Evolutionary conservation across 495 filamentous ascomycete genomes (phyloP), one percentile per base, ranked within the genome.

Genomic region (Aspergillus sparsus): DNA sequence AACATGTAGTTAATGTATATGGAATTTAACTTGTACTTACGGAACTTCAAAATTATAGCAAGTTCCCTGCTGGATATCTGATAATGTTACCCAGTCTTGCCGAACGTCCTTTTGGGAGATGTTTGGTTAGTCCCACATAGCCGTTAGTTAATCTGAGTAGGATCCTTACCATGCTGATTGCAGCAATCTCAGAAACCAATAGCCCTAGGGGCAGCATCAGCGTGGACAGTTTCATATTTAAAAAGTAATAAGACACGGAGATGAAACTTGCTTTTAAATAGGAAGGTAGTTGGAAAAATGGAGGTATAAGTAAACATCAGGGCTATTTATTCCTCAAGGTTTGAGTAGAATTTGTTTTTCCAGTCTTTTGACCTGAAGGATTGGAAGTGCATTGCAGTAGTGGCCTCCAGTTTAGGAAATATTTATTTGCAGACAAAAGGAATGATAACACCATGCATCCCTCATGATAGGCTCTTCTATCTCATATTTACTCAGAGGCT

Each of bases 111-210:
- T 46, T 16, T 46, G n/a, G 7, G 44, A 16, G n/a, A n/a, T n/a
- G 44, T 46, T 46, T 16, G 44, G 44, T n/a, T 15, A 45, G 18
- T n/a, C 6, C 42, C 3, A 45, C n/a, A 11, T 15, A 15, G 42
- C 1, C 1, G n/a, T 15, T 11, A 45, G n/a, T 6, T 11, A 11
- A 1, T 11, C n/a, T 45, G n/a, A 18, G 44, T 18, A 46, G 44
- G 44, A 18, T 41, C 42, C 44, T 46, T 12, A 46, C 44, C 6
- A 46, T 46, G 44, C 21, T 46, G 21, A 46, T 46, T 18, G 44
- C 44, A 6, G 44, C 13, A 18, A 15, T 18, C 6, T 0, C 8
- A 46, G 44, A 18, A 6, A 46, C 5, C 15, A 46, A 1, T 5
- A 46, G 44, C 44, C 44, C 44, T 18, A 18, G 10, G 10, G 44